A percentile compares a stretch with the other conserved stretches of the same genome.
These are phyloP conservation scores for Melampsora allii-populina DNA, from an alignment of 1,284 basidiomycete species.

Conservation along the genomic window DNA sequence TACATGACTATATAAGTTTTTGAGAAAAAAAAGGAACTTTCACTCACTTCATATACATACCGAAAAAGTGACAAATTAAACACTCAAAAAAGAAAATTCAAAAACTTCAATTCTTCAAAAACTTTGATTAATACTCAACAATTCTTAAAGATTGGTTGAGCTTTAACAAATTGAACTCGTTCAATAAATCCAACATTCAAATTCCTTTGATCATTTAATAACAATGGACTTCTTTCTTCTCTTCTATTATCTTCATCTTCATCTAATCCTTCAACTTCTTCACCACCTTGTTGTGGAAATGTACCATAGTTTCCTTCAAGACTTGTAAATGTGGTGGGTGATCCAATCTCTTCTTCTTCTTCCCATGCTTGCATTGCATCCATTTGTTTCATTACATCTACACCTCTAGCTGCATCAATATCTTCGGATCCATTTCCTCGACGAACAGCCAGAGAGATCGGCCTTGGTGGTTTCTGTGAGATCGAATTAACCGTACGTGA, in stretches of 20 bases:
- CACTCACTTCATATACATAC: too few relatives aligned
- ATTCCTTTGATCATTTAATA: background rate
- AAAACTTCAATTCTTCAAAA: too few relatives aligned
- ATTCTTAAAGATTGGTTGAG: conserved; percentile 32
- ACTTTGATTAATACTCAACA: background rate
- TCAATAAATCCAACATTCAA: conserved; percentile 13
- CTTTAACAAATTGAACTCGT: conserved; percentile 21
- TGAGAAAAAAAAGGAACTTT: too few relatives aligned
- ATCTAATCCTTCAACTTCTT: conserved; percentile 4
- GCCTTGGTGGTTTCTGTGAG: conserved; percentile 19
- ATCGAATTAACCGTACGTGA: background rate
- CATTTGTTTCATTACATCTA: conserved; percentile 39
- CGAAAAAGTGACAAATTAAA: too few relatives aligned
- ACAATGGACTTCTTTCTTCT: background rate
- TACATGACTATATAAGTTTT: too few relatives aligned
- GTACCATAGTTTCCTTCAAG: conserved; percentile 3
- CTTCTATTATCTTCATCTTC: background rate
- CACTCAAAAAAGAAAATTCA: too few relatives aligned
- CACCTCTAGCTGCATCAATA: conserved; percentile 20
- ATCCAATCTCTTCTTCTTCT: background rate
- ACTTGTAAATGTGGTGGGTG: background rate
- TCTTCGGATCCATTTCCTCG: background rate
- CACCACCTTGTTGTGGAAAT: background rate
- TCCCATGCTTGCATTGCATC: conserved; percentile 24
- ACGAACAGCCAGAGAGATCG: conserved; percentile 16